A percentile compares a stretch with the other conserved stretches of the same genome.
These are phyloP conservation scores for Neonectria hederae DNA, from an alignment of 2,329 filamentous ascomycete species.

Conservation along the genomic window DNA sequence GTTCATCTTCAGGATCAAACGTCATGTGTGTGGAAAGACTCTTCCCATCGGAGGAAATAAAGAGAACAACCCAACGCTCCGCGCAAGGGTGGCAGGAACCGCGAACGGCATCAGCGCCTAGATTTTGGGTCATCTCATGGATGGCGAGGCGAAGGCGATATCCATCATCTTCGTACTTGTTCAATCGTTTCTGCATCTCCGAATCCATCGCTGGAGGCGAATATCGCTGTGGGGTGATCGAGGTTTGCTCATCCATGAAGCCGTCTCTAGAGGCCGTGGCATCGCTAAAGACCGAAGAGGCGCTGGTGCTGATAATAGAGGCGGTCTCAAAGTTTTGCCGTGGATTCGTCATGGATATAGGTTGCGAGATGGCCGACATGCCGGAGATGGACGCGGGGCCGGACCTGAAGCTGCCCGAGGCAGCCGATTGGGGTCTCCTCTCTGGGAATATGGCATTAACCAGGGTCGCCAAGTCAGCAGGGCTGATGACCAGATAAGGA, in stretches of 20 bases:
- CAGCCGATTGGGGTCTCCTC: constrained; percentile 69
- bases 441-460: constrained; percentile 87
- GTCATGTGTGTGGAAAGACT: constrained; percentile 76
- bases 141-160: constrained; percentile 73
- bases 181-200: constrained; percentile 54
- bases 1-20: constrained; percentile 73
- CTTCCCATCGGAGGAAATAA: constrained; percentile 78
- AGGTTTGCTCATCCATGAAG: constrained; percentile 64
- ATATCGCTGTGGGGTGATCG: constrained; percentile 61
- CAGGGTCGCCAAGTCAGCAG: constrained; percentile 80
- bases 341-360: constrained; percentile 67
- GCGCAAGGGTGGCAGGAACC: constrained; percentile 81
- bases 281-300: constrained; percentile 77
- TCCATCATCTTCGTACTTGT: constrained; percentile 70
- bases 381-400: constrained; percentile 74
- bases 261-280: constrained; percentile 71
- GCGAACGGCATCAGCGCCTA: constrained; percentile 71
- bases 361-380: constrained; percentile 74
- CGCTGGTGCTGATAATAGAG: constrained; percentile 77
- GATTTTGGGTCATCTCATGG: constrained; percentile 73
- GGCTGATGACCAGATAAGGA: constrained; percentile 81
- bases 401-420: constrained; percentile 70
- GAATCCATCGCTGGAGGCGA: constrained; percentile 62
- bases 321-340: constrained; percentile 71
- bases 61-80: constrained; percentile 84